phyloP scores from a whole-genome alignment of 2,329 filamentous ascomycete genomes.

The Penicillium brasilianum region DNA sequence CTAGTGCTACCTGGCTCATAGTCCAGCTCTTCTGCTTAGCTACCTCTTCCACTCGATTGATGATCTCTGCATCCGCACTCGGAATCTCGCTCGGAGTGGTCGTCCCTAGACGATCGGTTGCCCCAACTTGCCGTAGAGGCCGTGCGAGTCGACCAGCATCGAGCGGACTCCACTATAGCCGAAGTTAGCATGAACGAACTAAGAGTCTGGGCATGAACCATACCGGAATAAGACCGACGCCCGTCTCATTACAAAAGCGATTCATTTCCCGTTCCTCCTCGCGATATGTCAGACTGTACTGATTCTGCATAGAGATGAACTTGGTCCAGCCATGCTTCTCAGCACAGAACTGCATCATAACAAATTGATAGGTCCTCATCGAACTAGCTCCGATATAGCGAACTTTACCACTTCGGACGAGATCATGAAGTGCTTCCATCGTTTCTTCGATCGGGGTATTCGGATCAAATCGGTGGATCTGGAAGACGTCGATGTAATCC shows the following conservation, averaged over 20 bases:
- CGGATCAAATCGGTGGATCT: constrained; percentile 11
- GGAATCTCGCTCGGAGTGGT: constrained; percentile 5
- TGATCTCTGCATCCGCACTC: constrained; percentile 17
- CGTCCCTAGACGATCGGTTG: constrained; percentile 5
- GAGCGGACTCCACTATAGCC: constrained; percentile 8
- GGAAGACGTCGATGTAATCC: constrained; percentile 10
- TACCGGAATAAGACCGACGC: constrained; percentile 15
- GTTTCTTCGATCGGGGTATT: constrained; percentile 55
- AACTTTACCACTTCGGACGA: constrained; percentile 41
- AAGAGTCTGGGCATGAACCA: not conserved
- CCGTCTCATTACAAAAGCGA: constrained; percentile 28
- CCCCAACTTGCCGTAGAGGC: constrained; percentile 5
- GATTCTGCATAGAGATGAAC: constrained; percentile 62
- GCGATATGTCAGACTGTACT: constrained; percentile 28
- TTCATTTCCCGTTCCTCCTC: constrained; percentile 36
- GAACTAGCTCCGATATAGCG: constrained; percentile 39
- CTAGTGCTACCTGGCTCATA: constrained; percentile 21
- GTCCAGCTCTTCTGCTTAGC: constrained; percentile 18
- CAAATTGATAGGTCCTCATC: constrained; percentile 23
- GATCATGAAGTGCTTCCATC: constrained; percentile 50
- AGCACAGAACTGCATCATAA: constrained; percentile 59
- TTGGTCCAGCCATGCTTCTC: constrained; percentile 62
- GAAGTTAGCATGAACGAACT: no score
- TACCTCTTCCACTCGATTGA: constrained; percentile 18
- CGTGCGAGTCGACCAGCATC: constrained; percentile 14